Evolutionary conservation across 1,284 basidiomycete genomes (phyloP), one percentile per base, ranked within the genome.

Genomic region (Mycena citricolor): DNA sequence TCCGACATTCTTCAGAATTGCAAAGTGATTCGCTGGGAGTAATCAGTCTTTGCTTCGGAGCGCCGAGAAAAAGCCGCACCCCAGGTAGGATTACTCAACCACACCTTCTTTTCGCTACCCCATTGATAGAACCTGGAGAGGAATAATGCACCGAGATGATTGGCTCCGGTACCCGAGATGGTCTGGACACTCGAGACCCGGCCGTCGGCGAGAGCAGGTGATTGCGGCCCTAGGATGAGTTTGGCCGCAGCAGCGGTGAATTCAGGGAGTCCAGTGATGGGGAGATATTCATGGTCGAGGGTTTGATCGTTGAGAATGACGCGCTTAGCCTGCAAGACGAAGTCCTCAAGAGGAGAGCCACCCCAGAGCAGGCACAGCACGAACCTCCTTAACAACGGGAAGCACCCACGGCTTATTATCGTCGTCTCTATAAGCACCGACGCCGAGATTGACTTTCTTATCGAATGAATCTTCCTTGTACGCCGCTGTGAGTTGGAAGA

Each of bases 141-240:
- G 74, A 99, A 98, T 35, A 91, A 70, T 1, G 85, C 93, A 22
- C 86, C 97, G 22, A 97, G 74, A 64, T 97, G 92, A 67, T 97
- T 90, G 38, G 94, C 95, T 46, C 97, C 95, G 1, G 95, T 98
- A 25, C 94, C 90, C 13, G 94, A 97, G 57, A 97, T 89, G 11
- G 94, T 94, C 68, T 97, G 94, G 30, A 90, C 85, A 57, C 84
- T 89, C 42, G 74, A 71, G 26, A 82, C 81, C 36, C 89, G 79
- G 30, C 74, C 74, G 56, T 94, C 85, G 51, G 73, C 69, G 55
- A 95, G 71, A 17, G 84, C 89, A 36, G 77, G 70, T 22, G 90
- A 91, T 51, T 86, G 74, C 8, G 70, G 47, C 8, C 92, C 90
- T 35, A 97, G 76, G 50, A 97, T 84, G 46, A 97, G 72, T 60